These are phyloP conservation scores for Papiliotrema laurentii DNA, from an alignment of 1,284 basidiomycete genomes.

Conservation along the genomic window DNA sequence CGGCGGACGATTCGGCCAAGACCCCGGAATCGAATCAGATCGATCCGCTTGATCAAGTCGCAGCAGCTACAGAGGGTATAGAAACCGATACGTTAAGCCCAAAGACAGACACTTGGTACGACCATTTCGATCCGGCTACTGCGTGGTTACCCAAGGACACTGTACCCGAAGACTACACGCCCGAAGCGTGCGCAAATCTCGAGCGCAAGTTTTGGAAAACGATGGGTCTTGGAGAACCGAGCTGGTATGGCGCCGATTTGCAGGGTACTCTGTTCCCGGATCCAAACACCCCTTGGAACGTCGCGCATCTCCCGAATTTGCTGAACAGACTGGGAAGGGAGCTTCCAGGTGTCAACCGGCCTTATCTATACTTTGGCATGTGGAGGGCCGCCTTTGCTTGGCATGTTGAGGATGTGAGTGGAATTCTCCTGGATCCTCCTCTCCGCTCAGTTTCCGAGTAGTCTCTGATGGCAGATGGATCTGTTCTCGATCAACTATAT, in stretches of 20 bases:
- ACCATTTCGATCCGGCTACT: constrained; percentile 62
- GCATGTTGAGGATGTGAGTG: constrained; percentile 78
- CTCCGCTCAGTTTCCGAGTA: too few species aligned
- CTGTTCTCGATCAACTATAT: constrained; percentile 99
- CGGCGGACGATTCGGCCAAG: constrained; percentile 27
- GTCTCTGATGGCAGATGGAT: constrained; percentile 66
- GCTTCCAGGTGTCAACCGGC: constrained; percentile 92
- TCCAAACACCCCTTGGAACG: constrained; percentile 83
- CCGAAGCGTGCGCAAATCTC: constrained; percentile 77
- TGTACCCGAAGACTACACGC: constrained; percentile 67
- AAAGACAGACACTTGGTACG: constrained; percentile 58
- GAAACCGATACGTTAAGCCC: too few species aligned
- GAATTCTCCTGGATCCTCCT: too few species aligned
- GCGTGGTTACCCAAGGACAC: constrained; percentile 77
- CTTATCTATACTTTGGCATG: constrained; percentile 98
- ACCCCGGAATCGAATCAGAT: constrained; percentile 19
- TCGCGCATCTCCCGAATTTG: constrained; percentile 80
- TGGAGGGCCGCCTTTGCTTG: constrained; percentile 98
- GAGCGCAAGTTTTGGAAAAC: constrained; percentile 92
- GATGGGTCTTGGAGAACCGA: constrained; percentile 64
- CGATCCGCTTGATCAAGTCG: constrained; percentile 15
- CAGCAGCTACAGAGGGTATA: too few species aligned
- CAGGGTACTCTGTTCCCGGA: constrained; percentile 85
- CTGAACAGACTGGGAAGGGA: constrained; percentile 66
- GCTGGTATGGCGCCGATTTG: constrained; percentile 96